Base-by-base conservation (phyloP, 2,329 filamentous ascomycete genomes). In the Talaromyces albobiverticillius region DNA sequence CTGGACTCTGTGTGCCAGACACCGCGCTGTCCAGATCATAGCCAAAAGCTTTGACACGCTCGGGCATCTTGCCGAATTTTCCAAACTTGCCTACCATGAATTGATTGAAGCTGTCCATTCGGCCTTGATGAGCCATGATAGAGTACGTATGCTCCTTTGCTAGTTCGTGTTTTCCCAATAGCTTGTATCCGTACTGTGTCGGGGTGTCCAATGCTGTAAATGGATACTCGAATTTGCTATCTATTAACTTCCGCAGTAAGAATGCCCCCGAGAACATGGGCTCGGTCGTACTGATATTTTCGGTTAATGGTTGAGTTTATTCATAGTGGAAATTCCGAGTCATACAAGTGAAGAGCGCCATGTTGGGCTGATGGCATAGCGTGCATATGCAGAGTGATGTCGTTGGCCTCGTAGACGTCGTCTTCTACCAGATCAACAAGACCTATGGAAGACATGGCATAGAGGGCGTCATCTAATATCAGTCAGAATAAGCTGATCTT, bases 21-120 rank as follows among this genome's bases (percentile, higher is more conserved):
- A 71, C 53, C 0, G 62, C 64, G 1, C 56, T 43, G 9, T 62
- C 61, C 2, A 73, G 55, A 41, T 72, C 62, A 54, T 72, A 73
- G 1, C 68, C 69, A 11, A 69, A 56, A 1, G 54, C 41, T 5
- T 61, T 58, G 41, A 66, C 57, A 1, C 67, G 64, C 2, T 69
- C 67, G 4, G 70, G 69, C 46, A 67, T 64, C 1, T 60, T 70
- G 5, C 62, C 61, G n/a, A 64, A 64, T 23, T 67, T 70, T 25
- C 65, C 59, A 31, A 72, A 72, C 48, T 72, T 72, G 47, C 69
- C 69, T 2, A 64, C 63, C 70, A 72, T 72, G 56, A 73, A 72
- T n/a, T 58, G 53, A 29, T 72, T 72, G 46, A 73, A 73, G 47
- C 69, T 72, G 20, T 65, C 64, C 64, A 73, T 71, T 4, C 70